phyloP scores from a whole-genome alignment of 306 rosid genomes.

The Canavalia ensiformis region DNA sequence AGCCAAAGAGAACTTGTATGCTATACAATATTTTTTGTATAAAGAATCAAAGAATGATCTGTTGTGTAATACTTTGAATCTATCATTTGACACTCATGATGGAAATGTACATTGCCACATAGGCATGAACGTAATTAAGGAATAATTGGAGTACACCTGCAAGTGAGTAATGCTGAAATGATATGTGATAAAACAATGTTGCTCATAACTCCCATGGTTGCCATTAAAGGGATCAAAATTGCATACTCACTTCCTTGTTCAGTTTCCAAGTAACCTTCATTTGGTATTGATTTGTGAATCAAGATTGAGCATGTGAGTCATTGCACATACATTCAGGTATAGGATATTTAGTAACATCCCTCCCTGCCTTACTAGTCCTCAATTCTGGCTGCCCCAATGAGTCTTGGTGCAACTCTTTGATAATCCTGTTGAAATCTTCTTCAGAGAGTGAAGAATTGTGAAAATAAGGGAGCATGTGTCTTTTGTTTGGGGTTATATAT shows the following conservation, averaged over 20 bases:
- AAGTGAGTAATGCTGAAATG: slow-evolving; percentile 15
- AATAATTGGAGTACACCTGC: slow-evolving; percentile 41
- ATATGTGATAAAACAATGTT: slow-evolving; percentile 16
- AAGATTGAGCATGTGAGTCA: slow-evolving; percentile 48
- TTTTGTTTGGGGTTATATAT: slow-evolving; percentile 93
- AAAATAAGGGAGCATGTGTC: slow-evolving; percentile 89
- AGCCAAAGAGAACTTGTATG: slow-evolving; percentile 43
- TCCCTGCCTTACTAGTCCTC: slow-evolving; percentile 65
- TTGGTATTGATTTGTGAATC: slow-evolving; percentile 43
- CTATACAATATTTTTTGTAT: slow-evolving; percentile 56
- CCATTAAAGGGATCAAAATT: slow-evolving; percentile 50
- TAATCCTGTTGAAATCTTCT: slow-evolving; percentile 72
- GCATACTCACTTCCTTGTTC: slow-evolving; percentile 19
- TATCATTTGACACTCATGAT: slow-evolving; percentile 24
- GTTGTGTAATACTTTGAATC: slow-evolving; percentile 38
- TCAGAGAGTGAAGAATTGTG: slow-evolving; percentile 73
- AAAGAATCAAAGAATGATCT: slow-evolving; percentile 72
- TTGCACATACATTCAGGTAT: slow-evolving; percentile 91
- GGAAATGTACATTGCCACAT: slow-evolving; percentile 38
- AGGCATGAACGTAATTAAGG: neutral
- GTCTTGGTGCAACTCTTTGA: slow-evolving; percentile 75
- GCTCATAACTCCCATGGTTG: slow-evolving; percentile 33
- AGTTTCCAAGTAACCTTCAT: slow-evolving; percentile 14
- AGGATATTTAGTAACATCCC: slow-evolving; percentile 95
- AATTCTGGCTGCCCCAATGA: slow-evolving; percentile 90